Evolutionary conservation across 2,329 filamentous ascomycete genomes (phyloP), one percentile per base, ranked within the genome.

Genomic region (Penicillium sp.): DNA sequence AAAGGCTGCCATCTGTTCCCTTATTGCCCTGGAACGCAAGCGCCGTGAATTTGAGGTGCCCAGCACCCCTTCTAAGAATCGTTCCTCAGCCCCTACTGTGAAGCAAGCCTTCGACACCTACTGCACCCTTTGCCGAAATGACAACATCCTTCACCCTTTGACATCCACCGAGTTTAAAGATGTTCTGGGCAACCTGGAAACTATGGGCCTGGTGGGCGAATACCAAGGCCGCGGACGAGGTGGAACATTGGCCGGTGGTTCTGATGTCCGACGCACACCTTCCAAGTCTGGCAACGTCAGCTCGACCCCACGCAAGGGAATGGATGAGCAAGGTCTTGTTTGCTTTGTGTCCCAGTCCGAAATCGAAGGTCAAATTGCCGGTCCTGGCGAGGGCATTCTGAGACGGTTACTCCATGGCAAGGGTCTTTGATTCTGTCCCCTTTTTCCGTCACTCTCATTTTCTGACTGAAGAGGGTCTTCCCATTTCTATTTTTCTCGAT

Each of bases 161-260:
- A 93, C 89, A 1, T 87, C 82, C 63, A 93, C 89, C 4, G 93
- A 98, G 69, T 98, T 98, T 70, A 83, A 90, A 50, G 93, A 98
- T 70, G 91, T 98, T 4, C 78, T 96, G 18, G 84, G 87, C 31
- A 95, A 89, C 60, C 72, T 98, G 45, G 93, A 98, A 74, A 93
- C 91, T 0, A 74, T 95, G 41, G 91, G 89, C 1, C 75, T 97
- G 20, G 79, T 96, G 5, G 78, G 86, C 67, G 70, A 85, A 72
- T 63, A 88, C 73, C 66, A 89, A 79, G 74, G 88, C 75, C 60
- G 89, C 81, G 75, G 86, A 75, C 43, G 87, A 82, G 40, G 88
- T 79, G 56, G 84, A 87, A 70, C 68, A n/a, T 54, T 71, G 35
- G 61, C 64, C 71, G 70, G 52, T 62, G 72, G 56, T 67, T 81